A percentile compares a stretch with the other conserved stretches of the same genome.
Evolutionary conservation across 306 rosid species (phyloP).

Genomic region (Arachis stenosperma): DNA sequence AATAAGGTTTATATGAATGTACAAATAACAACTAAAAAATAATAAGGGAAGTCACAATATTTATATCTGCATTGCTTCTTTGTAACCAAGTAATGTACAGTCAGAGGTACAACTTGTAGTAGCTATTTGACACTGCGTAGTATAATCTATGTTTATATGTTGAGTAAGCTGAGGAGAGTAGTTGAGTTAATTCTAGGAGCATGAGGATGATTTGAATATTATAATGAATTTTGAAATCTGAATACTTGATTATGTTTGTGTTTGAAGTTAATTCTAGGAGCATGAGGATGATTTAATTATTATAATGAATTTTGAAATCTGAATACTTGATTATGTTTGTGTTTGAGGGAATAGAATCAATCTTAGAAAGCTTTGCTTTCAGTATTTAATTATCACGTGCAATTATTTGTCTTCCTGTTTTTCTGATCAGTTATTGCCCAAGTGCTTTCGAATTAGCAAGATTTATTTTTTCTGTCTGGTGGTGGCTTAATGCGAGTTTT

Average conservation of each 20-base stretch:
- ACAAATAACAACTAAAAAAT: too few species aligned
- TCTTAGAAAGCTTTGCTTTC: neutral
- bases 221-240: neutral
- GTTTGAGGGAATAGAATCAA: neutral
- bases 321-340: neutral
- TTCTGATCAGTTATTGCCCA: constrained; percentile 10
- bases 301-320: too few species aligned
- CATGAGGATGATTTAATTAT: too few species aligned
- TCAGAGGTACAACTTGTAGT: constrained; percentile 3
- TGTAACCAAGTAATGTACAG: neutral
- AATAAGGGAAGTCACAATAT: too few species aligned
- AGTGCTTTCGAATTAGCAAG: neutral
- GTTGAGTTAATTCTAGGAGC: neutral
- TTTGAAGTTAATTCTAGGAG: neutral
- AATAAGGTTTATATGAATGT: too few species aligned
- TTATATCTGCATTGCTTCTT: neutral
- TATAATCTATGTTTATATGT: neutral
- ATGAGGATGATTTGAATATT: neutral
- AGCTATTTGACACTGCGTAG: neutral
- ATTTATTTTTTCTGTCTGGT: constrained; percentile 1
- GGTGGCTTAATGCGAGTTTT: constrained; percentile 19
- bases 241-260: constrained; percentile 1
- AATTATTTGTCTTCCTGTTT: neutral
- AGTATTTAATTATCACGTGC: neutral
- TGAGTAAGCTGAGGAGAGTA: neutral